Base-by-base conservation (phyloP, 2,329 filamentous ascomycete genomes). In the Clonostachys solani region DNA sequence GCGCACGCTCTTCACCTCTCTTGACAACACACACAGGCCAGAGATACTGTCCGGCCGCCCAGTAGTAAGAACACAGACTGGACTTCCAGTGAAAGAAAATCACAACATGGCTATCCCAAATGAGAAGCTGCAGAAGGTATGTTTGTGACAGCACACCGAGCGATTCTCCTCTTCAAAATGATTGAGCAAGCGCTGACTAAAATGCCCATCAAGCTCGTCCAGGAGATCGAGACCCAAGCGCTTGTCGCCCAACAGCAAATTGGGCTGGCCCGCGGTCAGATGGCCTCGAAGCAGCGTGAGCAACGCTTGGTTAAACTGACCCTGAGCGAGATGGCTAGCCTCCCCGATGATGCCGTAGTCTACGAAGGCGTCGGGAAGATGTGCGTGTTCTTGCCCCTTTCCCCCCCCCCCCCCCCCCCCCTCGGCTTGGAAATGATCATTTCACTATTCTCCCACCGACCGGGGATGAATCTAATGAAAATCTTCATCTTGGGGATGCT, bases 311-410 rank as follows among this genome's bases (percentile, higher is more conserved):
- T 95, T 40, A 88, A 95, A 66, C 74, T 99, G 54, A 97, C 92
- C 3, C 80, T 86, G 35, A 89, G 80, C 53, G 94, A 99, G 68
- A 76, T 97, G 44, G 80, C 82, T n/a, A 78, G 81, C 7, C 70
- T 99, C 50, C 86, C 91, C 5, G 65, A 79, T 16, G 80, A 86
- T 43, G 94, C 90, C 0, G 85, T 85, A 33, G 82, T 96, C 29
- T 99, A 97, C 60, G 92, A 97, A 69, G 92, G 92, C 6, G 87
- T 97, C 12, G 94, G 94, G 45, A 99, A 97, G 73, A 97, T 99
- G 94, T 96, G 68, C 60, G 84, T 70, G 10, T 15, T n/a, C 16
- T 34, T 19, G 9, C 16, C 33, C n/a, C 42, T 33, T 40, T 12
- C 9, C 8, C 12, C 5, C 43, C n/a, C 36, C 8, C 12, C 5